These are phyloP conservation scores for Aspergillus sclerotioniger DNA, from an alignment of 495 filamentous ascomycete species.

Conservation along the genomic window DNA sequence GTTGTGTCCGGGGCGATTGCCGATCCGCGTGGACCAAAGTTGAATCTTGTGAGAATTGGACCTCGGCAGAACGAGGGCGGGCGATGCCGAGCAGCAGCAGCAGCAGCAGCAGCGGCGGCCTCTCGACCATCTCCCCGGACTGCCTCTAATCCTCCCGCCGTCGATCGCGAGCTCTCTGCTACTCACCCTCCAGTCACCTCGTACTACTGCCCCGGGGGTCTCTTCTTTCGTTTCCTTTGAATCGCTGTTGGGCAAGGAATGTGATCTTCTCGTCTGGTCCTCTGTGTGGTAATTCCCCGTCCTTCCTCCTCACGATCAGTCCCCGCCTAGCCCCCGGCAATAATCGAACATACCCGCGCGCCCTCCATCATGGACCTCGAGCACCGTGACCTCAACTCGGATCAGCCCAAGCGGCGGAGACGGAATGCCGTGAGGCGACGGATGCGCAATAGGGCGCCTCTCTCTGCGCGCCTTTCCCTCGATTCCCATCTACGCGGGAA, in stretches of 20 bases:
- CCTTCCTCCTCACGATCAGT: slow-evolving; percentile 4
- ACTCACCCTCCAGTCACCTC: neutral
- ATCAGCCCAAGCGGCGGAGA: slow-evolving; percentile 43
- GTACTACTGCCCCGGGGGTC: neutral
- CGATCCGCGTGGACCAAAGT: neutral
- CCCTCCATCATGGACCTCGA: slow-evolving; percentile 38
- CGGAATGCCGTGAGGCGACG: slow-evolving; percentile 37
- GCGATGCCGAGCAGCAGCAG: slow-evolving; percentile 34
- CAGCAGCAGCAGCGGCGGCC: slow-evolving; percentile 11
- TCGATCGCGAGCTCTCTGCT: slow-evolving; percentile 1
- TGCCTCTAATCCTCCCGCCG: slow-evolving; percentile 18
- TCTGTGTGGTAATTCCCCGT: slow-evolving; percentile 5
- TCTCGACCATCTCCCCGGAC: slow-evolving; percentile 18
- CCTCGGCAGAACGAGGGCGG: slow-evolving; percentile 39
- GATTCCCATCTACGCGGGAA: slow-evolving; percentile 87
- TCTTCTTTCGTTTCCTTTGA: slow-evolving; percentile 1
- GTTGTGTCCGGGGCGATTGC: neutral
- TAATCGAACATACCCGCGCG: slow-evolving; percentile 19
- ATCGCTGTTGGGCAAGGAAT: slow-evolving; percentile 5
- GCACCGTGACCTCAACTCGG: slow-evolving; percentile 34
- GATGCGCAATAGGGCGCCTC: slow-evolving; percentile 53
- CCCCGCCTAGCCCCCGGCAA: slow-evolving; percentile 26
- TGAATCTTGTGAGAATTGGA: slow-evolving; percentile 22
- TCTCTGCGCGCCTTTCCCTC: slow-evolving; percentile 63
- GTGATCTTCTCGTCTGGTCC: slow-evolving; percentile 2